Conservation (phyloP, 768 basidiomycete species). For the Russula ochroleuca region DNA sequence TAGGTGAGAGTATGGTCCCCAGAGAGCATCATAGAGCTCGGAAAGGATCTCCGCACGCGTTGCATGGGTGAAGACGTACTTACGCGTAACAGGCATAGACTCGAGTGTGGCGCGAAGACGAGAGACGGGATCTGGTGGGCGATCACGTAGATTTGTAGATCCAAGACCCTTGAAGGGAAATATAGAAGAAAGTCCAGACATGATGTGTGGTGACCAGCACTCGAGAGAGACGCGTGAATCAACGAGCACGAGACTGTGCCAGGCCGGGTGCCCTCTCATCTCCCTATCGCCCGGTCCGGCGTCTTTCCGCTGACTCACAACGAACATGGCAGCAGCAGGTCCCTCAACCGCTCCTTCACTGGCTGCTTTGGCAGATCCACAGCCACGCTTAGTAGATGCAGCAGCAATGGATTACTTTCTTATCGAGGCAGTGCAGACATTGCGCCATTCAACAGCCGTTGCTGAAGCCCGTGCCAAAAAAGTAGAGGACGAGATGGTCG, state of each 20-base stretch:
- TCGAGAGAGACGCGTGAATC: conserved; percentile 12
- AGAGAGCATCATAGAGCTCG: conserved; percentile 77
- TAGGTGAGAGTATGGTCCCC: conserved; percentile 67
- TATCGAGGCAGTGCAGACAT: conserved; percentile 70
- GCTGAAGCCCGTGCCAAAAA: conserved; percentile 63
- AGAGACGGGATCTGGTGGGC: conserved; percentile 57
- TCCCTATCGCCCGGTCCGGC: conserved; percentile 5
- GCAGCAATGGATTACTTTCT: conserved; percentile 82
- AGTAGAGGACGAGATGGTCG: conserved; percentile 73
- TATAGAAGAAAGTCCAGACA: conserved; percentile 45
- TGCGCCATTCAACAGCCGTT: conserved; percentile 69
- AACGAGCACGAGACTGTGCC: background rate
- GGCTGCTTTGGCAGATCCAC: conserved; percentile 60
- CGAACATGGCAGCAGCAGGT: conserved; percentile 14
- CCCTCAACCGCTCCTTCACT: conserved; percentile 35
- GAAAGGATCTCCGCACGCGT: conserved; percentile 78
- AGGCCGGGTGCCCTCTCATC: no score
- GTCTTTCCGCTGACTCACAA: background rate
- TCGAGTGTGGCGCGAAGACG: conserved; percentile 74
- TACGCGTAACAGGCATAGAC: conserved; percentile 74
- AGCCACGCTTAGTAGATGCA: conserved; percentile 55
- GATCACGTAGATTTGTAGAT: conserved; percentile 53
- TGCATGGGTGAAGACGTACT: conserved; percentile 69
- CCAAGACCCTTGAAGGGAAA: conserved; percentile 49
- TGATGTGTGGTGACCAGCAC: conserved; percentile 22